phyloP scores from a whole-genome alignment of 805 yeast species.

The Candida tibetensis region DNA sequence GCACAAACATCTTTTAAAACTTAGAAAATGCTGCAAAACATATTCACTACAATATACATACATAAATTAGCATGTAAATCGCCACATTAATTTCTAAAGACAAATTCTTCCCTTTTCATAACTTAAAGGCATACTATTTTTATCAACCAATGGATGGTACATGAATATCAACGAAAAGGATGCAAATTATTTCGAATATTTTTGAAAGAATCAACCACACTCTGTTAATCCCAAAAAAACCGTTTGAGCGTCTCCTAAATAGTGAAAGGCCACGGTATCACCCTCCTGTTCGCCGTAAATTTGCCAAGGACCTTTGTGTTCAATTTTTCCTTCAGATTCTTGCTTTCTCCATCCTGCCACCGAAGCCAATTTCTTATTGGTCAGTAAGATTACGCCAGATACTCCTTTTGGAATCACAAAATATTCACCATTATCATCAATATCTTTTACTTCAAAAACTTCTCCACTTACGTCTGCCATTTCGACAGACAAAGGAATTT shows the following conservation, averaged over 20 bases:
- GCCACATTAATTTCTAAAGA: too few species aligned
- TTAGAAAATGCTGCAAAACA: too few species aligned
- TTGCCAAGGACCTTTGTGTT: slow-evolving; percentile 1
- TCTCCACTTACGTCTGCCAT: background rate
- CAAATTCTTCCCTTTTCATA: too few species aligned
- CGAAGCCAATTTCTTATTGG: background rate
- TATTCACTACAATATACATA: too few species aligned
- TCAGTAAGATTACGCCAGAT: background rate
- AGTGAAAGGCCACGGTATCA: background rate
- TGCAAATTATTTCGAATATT: too few species aligned
- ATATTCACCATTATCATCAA: slow-evolving; percentile 1
- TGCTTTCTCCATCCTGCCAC: slow-evolving; percentile 1
- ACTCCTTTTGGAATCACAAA: background rate
- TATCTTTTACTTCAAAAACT: slow-evolving; percentile 1
- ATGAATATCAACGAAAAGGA: too few species aligned
- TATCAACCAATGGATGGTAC: too few species aligned
- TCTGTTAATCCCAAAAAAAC: slow-evolving; percentile 1
- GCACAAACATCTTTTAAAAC: too few species aligned
- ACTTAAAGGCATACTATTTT: too few species aligned
- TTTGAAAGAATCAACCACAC: too few species aligned
- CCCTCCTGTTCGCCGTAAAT: slow-evolving; percentile 1
- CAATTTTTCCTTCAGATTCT: background rate
- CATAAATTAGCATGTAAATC: too few species aligned
- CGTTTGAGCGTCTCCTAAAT: slow-evolving; percentile 1
- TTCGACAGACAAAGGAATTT: background rate